A percentile compares a stretch with the other conserved stretches of the same genome.
These are phyloP conservation scores for Talaromyces islandicus DNA, from an alignment of 2,329 filamentous ascomycete genomes.

Conservation along the genomic window DNA sequence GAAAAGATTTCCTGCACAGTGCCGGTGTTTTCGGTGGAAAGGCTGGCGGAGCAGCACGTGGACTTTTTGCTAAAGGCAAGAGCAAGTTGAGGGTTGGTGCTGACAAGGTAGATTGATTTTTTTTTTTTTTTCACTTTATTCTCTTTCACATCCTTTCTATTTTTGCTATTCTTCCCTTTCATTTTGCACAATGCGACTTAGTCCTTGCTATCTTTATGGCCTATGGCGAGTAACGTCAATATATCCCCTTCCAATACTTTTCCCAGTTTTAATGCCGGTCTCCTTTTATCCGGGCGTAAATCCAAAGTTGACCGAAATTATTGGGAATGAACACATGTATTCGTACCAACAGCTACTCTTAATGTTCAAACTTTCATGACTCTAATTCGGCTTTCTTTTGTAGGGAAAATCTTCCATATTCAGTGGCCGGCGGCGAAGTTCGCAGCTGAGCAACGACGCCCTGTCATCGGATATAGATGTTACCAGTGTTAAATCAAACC, in stretches of 20 bases:
- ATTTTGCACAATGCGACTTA: not conserved
- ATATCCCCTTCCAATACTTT: conserved; percentile 1
- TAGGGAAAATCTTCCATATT: conserved; percentile 12
- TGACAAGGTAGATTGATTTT: conserved; percentile 81
- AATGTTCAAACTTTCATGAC: conserved; percentile 8
- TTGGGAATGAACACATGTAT: conserved; percentile 7
- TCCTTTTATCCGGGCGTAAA: conserved; percentile 6
- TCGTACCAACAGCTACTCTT: conserved; percentile 11
- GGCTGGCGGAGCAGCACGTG: conserved; percentile 69
- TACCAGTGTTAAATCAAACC: not conserved
- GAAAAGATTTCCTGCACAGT: conserved; percentile 81
- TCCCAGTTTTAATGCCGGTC: not conserved
- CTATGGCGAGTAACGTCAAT: conserved; percentile 1
- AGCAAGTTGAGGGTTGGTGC: conserved; percentile 63
- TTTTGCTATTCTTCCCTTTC: not conserved
- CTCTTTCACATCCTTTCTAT: not conserved
- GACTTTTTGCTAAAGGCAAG: conserved; percentile 83
- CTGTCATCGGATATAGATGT: conserved; percentile 6
- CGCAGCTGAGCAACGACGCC: not conserved
- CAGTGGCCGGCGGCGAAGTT: conserved; percentile 6
- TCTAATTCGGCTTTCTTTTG: conserved; percentile 12
- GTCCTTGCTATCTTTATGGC: not conserved
- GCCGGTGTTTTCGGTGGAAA: conserved; percentile 67
- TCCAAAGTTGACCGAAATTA: not conserved
- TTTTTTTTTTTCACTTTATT: no score